Conservation (phyloP, 495 filamentous ascomycete genomes). For the Copromyces sp. region DNA sequence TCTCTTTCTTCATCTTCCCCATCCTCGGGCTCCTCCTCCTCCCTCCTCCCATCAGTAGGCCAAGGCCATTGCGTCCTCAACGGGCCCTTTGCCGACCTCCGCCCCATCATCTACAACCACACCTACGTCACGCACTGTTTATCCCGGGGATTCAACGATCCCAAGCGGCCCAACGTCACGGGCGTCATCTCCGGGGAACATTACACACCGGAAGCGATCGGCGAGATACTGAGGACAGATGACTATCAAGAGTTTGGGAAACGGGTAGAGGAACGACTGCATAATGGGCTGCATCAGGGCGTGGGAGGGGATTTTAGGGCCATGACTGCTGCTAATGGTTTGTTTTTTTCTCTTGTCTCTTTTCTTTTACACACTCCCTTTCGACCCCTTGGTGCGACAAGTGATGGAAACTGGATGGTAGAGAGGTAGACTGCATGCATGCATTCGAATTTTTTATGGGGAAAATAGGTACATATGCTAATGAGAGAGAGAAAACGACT, state of each 20-base stretch:
- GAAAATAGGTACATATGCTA: too few relatives aligned
- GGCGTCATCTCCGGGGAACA: background rate
- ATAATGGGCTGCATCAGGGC: background rate
- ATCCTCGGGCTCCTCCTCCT: background rate
- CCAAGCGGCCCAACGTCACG: background rate
- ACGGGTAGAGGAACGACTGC: background rate
- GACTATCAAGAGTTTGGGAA: background rate
- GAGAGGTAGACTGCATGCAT: too few relatives aligned
- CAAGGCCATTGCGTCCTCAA: background rate
- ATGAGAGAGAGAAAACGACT: too few relatives aligned
- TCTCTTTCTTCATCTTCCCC: background rate
- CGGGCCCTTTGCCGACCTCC: background rate
- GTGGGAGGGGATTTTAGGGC: slow-evolving; percentile 1
- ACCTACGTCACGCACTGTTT: slow-evolving; percentile 3
- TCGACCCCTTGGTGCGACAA: too few relatives aligned
- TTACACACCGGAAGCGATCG: background rate
- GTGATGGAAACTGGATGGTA: too few relatives aligned
- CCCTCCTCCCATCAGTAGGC: background rate
- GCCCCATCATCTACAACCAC: slow-evolving; percentile 2
- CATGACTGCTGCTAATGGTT: slow-evolving; percentile 3
- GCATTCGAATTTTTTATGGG: too few relatives aligned
- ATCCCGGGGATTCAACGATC: background rate
- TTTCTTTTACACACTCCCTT: too few relatives aligned
- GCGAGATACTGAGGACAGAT: background rate
- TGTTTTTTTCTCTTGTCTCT: background rate